These are phyloP conservation scores for Myxozyma mucilagina DNA, from an alignment of 805 yeast species.

Conservation along the genomic window DNA sequence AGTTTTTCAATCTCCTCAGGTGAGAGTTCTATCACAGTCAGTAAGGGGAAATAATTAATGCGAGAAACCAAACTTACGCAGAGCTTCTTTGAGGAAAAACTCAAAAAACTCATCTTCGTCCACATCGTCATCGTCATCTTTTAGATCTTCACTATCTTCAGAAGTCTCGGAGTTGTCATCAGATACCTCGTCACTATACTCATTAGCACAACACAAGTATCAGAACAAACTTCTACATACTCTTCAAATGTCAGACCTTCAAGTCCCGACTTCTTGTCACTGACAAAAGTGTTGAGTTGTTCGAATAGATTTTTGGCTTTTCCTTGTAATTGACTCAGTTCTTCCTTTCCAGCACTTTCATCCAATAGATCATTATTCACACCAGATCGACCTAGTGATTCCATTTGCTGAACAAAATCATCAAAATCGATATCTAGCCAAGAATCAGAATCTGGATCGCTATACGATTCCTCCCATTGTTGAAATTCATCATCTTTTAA, in stretches of 20 bases:
- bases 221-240: neutral
- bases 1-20: slow-evolving; percentile 49
- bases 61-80: slow-evolving; percentile 36
- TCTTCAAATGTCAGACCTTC: slow-evolving; percentile 31
- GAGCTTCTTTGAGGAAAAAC: slow-evolving; percentile 56
- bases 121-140: slow-evolving; percentile 53
- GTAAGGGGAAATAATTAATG: neutral
- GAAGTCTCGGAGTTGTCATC: slow-evolving; percentile 20
- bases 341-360: neutral
- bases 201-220: neutral
- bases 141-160: slow-evolving; percentile 33
- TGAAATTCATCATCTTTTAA: slow-evolving; percentile 22
- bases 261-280: slow-evolving; percentile 22
- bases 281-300: slow-evolving; percentile 19
- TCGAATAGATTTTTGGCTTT: slow-evolving; percentile 2
- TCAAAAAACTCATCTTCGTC: slow-evolving; percentile 73
- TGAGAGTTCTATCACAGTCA: slow-evolving; percentile 39
- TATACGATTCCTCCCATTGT: slow-evolving; percentile 31
- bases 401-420: slow-evolving; percentile 27
- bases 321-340: slow-evolving; percentile 2
- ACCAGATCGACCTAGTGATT: neutral
- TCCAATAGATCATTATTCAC: neutral
- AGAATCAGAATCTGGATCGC: slow-evolving; percentile 29
- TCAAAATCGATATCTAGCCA: slow-evolving; percentile 33
- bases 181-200: slow-evolving; percentile 17